Evolutionary conservation across 148 eudicot genomes (phyloP), one percentile per base, ranked within the genome.

Genomic region (Persicaria tinctoria): DNA sequence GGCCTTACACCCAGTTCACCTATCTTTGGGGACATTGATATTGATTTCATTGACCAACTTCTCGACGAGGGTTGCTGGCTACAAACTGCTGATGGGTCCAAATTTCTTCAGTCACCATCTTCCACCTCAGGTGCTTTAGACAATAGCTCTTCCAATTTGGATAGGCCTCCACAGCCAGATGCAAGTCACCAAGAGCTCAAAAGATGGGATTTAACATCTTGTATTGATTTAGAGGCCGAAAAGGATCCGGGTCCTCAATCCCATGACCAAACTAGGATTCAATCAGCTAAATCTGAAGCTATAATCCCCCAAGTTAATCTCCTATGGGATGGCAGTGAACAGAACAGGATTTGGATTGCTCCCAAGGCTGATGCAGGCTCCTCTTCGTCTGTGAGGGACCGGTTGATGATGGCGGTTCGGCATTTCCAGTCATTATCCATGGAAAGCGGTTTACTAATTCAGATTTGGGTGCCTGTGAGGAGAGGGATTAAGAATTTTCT

Each of bases 41-140:
- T 55, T 77, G 86, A 81, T 87, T 77, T 89, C 80, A 84, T 90
- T 85, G 90, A 90, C 73, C 86, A 85, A 69, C 88, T 89, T 62
- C 74, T 91, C 6, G 81, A 83, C 68, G 91, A 86, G 41, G 96
- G 95, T 14, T 88, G 84, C 77, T 91, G 97, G 98, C 79, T 92
- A 85, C 89, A 87, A 72, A 83, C 93, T 62, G 70, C 92, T 51
- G 82, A 79, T 70, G 88, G 80, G 60, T 85, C 84, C 63, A 77
- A 79, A 70, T 77, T 84, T 55, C 78, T 75, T 83, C 87, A 80
- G 71, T 82, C 78, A 46, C 76, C 90, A 47, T 77, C 78, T 8
- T 73, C 68, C 59, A 72, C 68, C 59, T n/a, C 75, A 32, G 75
- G 87, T 74, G 38, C 74, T 73, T 70, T 70, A 10, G 84, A 82